A percentile compares a stretch with the other conserved stretches of the same genome.
Conservation (phyloP, 805 yeast species). For the Cyberlindnera japonica region DNA sequence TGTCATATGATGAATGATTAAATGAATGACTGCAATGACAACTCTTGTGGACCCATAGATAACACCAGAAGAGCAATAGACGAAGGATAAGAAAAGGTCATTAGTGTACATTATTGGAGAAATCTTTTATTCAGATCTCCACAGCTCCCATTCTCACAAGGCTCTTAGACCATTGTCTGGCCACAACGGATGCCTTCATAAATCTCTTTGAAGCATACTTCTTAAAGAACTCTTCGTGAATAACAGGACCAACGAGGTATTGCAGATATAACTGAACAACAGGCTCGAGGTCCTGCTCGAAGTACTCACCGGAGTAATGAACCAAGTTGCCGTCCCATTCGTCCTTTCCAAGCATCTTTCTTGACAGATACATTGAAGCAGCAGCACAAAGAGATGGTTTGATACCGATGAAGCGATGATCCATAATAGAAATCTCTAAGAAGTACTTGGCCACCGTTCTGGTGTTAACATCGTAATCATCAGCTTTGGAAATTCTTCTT, state of each 20-base stretch:
- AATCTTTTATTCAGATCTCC: slow-evolving; percentile 6
- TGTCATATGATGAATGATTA: neutral
- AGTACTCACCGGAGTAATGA: slow-evolving; percentile 90
- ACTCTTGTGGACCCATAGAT: neutral
- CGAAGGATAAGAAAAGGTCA: slow-evolving; percentile 2
- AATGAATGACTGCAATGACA: slow-evolving; percentile 1
- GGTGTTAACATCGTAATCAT: slow-evolving; percentile 78
- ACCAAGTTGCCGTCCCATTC: slow-evolving; percentile 84
- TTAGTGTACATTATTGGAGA: slow-evolving; percentile 10
- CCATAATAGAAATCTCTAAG: slow-evolving; percentile 73
- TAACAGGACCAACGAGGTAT: slow-evolving; percentile 74
- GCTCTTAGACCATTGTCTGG: slow-evolving; percentile 61
- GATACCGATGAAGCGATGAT: slow-evolving; percentile 66
- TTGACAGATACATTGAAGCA: slow-evolving; percentile 79
- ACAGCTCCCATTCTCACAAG: slow-evolving; percentile 19
- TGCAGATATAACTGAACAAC: slow-evolving; percentile 71
- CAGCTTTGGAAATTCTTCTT: slow-evolving; percentile 86
- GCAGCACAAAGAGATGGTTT: slow-evolving; percentile 83
- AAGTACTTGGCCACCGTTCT: slow-evolving; percentile 84
- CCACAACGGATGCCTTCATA: slow-evolving; percentile 77
- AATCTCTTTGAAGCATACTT: slow-evolving; percentile 88
- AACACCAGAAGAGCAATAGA: neutral
- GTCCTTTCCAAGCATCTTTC: slow-evolving; percentile 60
- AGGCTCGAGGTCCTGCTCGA: slow-evolving; percentile 64
- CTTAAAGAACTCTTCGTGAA: slow-evolving; percentile 88